phyloP scores from a whole-genome alignment of 2,329 filamentous ascomycete species.

The Nemania abortiva region DNA sequence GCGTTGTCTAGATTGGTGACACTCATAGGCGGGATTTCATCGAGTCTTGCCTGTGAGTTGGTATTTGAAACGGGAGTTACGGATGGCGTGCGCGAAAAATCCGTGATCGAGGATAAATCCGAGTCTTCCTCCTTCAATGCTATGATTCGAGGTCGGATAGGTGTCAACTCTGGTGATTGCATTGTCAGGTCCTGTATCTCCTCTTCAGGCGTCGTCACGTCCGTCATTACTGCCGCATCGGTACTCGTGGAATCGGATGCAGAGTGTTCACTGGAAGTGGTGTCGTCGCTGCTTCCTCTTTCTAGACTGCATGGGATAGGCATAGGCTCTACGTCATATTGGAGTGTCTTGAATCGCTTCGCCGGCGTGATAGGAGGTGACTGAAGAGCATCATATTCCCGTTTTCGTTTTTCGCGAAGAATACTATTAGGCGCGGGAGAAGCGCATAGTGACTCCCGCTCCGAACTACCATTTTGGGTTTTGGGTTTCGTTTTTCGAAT shows the following conservation, averaged over 20 bases:
- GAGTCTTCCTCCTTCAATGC: conserved; percentile 53
- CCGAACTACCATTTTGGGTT: conserved; percentile 51
- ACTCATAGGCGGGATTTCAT: neutral
- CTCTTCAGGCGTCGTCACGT: conserved; percentile 64
- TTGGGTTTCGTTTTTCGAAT: conserved; percentile 58
- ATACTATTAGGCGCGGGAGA: conserved; percentile 50
- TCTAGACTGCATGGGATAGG: conserved; percentile 51
- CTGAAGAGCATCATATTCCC: conserved; percentile 58
- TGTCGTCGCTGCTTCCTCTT: conserved; percentile 55
- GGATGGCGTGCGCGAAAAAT: conserved; percentile 41
- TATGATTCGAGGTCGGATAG: conserved; percentile 47
- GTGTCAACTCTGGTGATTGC: conserved; percentile 53
- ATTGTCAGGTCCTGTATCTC: conserved; percentile 58
- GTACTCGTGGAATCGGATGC: conserved; percentile 52
- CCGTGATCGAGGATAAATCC: conserved; percentile 43
- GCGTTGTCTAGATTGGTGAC: conserved; percentile 13
- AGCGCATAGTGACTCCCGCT: conserved; percentile 53
- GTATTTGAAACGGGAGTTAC: conserved; percentile 21
- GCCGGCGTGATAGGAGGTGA: conserved; percentile 68
- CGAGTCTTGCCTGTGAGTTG: conserved; percentile 5
- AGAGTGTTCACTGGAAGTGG: conserved; percentile 48
- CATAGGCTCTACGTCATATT: conserved; percentile 50
- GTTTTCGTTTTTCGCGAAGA: conserved; percentile 57
- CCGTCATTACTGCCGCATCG: conserved; percentile 53
- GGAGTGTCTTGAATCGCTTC: conserved; percentile 60